Percentiles rank a stretch among this genome's conserved stretches.
phyloP scores from a whole-genome alignment of 2,329 filamentous ascomycete species.

The Claviceps paspali region DNA sequence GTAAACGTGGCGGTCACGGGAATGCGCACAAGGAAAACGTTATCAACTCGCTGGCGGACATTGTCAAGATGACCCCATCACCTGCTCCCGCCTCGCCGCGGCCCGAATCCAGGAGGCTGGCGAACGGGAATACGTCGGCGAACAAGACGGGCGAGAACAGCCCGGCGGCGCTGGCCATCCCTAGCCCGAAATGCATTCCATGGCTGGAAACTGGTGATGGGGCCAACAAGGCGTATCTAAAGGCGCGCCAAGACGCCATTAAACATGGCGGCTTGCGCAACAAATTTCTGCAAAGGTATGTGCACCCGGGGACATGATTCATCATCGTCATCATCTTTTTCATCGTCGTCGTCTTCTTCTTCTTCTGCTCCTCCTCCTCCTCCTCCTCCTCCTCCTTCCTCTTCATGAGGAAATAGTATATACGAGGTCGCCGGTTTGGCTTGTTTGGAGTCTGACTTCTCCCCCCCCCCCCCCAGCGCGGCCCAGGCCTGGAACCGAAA shows the following conservation, averaged over 20 bases:
- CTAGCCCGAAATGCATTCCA: conserved; percentile 78
- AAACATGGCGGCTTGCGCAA: conserved; percentile 93
- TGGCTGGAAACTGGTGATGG: conserved; percentile 90
- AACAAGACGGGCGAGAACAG: conserved; percentile 54
- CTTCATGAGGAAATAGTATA: too few relatives aligned
- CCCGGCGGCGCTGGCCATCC: conserved; percentile 66
- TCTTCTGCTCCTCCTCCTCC: too few relatives aligned
- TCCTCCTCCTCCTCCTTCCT: too few relatives aligned
- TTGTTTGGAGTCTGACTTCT: conserved; percentile 3
- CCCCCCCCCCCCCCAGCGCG: too few relatives aligned
- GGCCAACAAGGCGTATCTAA: conserved; percentile 87
- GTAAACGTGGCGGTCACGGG: conserved; percentile 73
- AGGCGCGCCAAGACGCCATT: conserved; percentile 88
- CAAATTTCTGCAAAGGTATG: conserved; percentile 85
- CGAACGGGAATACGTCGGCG: neutral
- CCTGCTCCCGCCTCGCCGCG: conserved; percentile 49
- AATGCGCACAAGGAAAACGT: conserved; percentile 52
- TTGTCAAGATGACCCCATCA: conserved; percentile 88
- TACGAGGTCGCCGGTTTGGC: conserved; percentile 2
- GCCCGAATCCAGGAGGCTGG: conserved; percentile 34
- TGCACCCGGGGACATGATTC: neutral
- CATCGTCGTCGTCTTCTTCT: too few relatives aligned
- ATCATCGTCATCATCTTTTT: too few relatives aligned
- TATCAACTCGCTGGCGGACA: conserved; percentile 75
- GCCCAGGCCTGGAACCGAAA: conserved; percentile 98